Evolutionary conservation across 2,329 filamentous ascomycete species (phyloP).

Genomic region (Sporothrix schenckii): DNA sequence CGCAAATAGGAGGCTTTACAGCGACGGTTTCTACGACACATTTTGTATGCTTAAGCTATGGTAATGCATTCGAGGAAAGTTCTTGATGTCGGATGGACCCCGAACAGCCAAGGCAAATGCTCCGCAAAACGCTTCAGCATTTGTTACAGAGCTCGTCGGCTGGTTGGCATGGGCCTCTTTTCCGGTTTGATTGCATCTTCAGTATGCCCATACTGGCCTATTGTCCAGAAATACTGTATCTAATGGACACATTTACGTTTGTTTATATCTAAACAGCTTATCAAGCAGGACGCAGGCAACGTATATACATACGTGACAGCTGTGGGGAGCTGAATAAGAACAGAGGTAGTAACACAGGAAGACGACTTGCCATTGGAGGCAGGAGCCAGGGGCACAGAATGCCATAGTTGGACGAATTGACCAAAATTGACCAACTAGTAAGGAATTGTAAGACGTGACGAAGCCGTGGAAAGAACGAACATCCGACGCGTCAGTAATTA

Average conservation of each 20-base stretch:
- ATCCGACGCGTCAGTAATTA: too few relatives aligned
- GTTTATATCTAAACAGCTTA: slow-evolving; percentile 13
- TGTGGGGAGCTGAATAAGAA: slow-evolving; percentile 21
- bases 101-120: not conserved
- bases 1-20: slow-evolving; percentile 13
- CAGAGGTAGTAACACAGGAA: not conserved
- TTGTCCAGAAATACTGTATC: not conserved
- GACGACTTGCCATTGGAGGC: slow-evolving; percentile 2
- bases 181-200: slow-evolving; percentile 1
- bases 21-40: slow-evolving; percentile 24
- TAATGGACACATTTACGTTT: not conserved
- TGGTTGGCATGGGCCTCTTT: slow-evolving; percentile 22
- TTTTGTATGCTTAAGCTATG: not conserved
- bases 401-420: slow-evolving; percentile 12
- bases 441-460: slow-evolving; percentile 2
- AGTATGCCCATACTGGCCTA: not conserved
- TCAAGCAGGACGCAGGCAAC: not conserved
- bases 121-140: not conserved
- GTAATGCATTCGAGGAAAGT: too few relatives aligned
- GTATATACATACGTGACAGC: not conserved
- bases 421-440: not conserved
- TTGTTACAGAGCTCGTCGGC: slow-evolving; percentile 22
- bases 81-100: too few relatives aligned
- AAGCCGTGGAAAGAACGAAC: not conserved
- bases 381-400: slow-evolving; percentile 2